Conservation (phyloP, 2,329 filamentous ascomycete species). For the Fusarium pininemorale region DNA sequence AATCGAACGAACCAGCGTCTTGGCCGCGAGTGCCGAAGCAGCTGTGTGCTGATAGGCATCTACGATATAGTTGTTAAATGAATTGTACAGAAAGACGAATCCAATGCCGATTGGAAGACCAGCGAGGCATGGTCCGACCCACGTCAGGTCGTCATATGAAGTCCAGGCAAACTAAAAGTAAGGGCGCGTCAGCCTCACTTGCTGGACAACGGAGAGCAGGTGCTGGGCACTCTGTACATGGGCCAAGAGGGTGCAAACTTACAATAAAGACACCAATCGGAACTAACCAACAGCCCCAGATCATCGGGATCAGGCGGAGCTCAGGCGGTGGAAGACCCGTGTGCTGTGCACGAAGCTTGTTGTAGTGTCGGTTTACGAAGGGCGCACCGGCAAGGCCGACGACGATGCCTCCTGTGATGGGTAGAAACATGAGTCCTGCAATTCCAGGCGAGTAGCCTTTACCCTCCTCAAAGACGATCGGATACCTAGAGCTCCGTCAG, state of each 20-base stretch:
- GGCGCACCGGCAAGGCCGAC: not conserved
- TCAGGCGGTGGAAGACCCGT: not conserved
- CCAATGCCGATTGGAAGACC: not conserved
- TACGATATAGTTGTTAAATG: not conserved
- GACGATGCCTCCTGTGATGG: not conserved
- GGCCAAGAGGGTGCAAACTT: not conserved
- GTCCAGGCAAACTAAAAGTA: not conserved
- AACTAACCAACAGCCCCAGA: not conserved
- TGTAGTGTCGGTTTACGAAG: not conserved
- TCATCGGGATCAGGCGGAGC: not conserved
- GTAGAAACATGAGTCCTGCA: not conserved
- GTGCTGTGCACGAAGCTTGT: not conserved
- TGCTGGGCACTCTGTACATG: rapidly evolving
- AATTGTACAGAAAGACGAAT: not conserved
- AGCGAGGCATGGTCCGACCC: not conserved
- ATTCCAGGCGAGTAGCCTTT: not conserved
- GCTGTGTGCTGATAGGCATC: not conserved
- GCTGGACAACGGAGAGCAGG: rapidly evolving
- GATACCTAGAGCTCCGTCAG: not conserved
- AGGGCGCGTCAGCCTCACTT: not conserved
- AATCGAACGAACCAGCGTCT: not conserved
- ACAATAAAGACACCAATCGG: not conserved
- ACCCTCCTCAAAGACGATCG: not conserved
- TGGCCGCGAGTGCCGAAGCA: not conserved
- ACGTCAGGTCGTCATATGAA: not conserved